Evolutionary conservation across 177 flowering plant species (phyloP), one percentile per base, ranked within the genome.

Genomic region (Vitis hybrid): DNA sequence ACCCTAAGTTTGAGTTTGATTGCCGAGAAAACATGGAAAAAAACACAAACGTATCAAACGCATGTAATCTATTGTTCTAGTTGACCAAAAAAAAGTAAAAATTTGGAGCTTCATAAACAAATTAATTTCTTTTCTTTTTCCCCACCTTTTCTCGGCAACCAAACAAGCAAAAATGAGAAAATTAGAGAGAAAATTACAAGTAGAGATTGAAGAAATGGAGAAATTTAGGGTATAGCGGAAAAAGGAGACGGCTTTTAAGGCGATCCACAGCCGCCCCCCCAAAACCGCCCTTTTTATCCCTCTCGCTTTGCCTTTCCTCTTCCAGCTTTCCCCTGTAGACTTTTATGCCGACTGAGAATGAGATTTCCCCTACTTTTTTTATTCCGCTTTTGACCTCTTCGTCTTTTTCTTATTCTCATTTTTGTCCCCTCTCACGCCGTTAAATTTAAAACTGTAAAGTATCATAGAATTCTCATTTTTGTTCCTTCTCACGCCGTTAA

Each of bases 211-310:
- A 13, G n/a, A 13, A 53, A 53, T 12, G 7, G 56, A 15, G 56
- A 53, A 14, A 16, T 15, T 14, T 14, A 15, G 56, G 18, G 16
- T 14, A 53, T 53, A 53, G 16, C 56, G 56, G 56, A 14, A 16
- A 53, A 14, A 53, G 56, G 53, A 63, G 49, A 63, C 66, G 51
- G 51, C 52, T 63, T 63, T 63, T 10, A 48, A 48, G 53, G 26
- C 48, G 66, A 63, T 63, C 53, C 66, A 48, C 29, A 48, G 66
- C 66, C 66, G 26, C 21, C 53, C 53, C 53, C 21, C 66, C 53
- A 48, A 13, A 5, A 51, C 66, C 53, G 29, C 29, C 31, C 50
- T 18, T 14, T 9, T 53, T 53, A 14, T 16, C 56, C 16, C 16
- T 16, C 15, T 1, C 56, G 16, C 56, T 16, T 16, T 53, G 56